These are phyloP conservation scores for Chloris gayana DNA, from an alignment of 176 grass and related monocot species.

Conservation along the genomic window DNA sequence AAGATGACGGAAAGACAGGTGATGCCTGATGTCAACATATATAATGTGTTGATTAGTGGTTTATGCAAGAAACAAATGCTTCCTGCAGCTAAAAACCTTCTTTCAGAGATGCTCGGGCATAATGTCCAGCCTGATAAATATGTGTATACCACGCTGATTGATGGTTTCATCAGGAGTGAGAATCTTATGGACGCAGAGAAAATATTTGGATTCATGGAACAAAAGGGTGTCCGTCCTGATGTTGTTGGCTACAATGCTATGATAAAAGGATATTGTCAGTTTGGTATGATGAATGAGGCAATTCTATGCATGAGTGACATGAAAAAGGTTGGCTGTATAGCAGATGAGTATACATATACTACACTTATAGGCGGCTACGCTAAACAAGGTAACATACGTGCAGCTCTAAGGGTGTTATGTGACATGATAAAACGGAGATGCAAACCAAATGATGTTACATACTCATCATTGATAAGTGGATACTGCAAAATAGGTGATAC, in stretches of 20 bases:
- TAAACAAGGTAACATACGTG: slow-evolving; percentile 56
- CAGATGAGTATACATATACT: slow-evolving; percentile 84
- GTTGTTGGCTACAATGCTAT: slow-evolving; percentile 76
- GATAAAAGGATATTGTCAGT: slow-evolving; percentile 89
- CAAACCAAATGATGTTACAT: slow-evolving; percentile 70
- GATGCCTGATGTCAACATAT: slow-evolving; percentile 68
- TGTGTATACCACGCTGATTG: slow-evolving; percentile 80
- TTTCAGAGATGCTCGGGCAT: slow-evolving; percentile 75
- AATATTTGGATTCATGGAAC: slow-evolving; percentile 70
- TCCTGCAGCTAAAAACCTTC: slow-evolving; percentile 71
- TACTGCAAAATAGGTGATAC: slow-evolving; percentile 66
- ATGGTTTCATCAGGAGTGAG: slow-evolving; percentile 82
- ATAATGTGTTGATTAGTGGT: slow-evolving; percentile 79
- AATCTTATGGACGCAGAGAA: slow-evolving; percentile 66
- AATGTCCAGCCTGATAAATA: slow-evolving; percentile 81
- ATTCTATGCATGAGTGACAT: slow-evolving; percentile 58
- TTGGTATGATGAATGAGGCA: slow-evolving; percentile 73
- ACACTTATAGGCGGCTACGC: slow-evolving; percentile 63
- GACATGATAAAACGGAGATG: slow-evolving; percentile 76
- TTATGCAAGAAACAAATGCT: slow-evolving; percentile 88
- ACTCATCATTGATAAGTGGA: slow-evolving; percentile 66
- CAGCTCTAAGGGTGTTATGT: slow-evolving; percentile 60
- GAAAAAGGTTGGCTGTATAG: slow-evolving; percentile 50
- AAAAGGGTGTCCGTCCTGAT: slow-evolving; percentile 49
- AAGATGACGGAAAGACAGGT: slow-evolving; percentile 74